Conservation (phyloP, 495 filamentous ascomycete species). For the Talaromyces borbonicus region DNA sequence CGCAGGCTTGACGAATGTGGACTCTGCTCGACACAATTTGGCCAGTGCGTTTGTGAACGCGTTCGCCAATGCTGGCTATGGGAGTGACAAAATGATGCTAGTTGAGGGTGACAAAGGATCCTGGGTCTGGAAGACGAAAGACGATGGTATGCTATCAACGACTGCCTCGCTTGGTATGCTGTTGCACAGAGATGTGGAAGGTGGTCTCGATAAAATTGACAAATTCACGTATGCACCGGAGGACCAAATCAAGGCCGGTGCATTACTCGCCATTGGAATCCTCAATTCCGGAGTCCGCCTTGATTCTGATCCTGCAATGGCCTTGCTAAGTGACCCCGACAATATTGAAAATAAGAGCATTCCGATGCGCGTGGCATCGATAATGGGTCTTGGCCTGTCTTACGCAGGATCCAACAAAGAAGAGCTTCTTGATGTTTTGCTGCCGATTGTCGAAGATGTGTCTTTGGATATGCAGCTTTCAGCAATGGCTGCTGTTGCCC, state of each 20-base stretch:
- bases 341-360: conserved; percentile 68
- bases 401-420: conserved; percentile 90
- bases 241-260: conserved; percentile 80
- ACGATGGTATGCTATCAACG: conserved; percentile 93
- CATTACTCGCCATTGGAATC: conserved; percentile 82
- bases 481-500: conserved; percentile 87
- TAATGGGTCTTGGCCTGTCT: conserved; percentile 92
- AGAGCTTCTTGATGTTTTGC: conserved; percentile 65
- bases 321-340: conserved; percentile 67
- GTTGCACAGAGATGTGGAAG: conserved; percentile 82
- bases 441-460: conserved; percentile 78
- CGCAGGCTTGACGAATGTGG: conserved; percentile 83
- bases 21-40: conserved; percentile 91
- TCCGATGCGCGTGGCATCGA: conserved; percentile 64
- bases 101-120: conserved; percentile 65
- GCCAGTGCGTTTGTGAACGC: conserved; percentile 94
- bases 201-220: conserved; percentile 82
- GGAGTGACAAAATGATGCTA: conserved; percentile 95
- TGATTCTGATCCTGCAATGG: conserved; percentile 80
- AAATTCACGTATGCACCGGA: conserved; percentile 80
- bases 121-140: conserved; percentile 99
- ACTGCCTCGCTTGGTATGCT: conserved; percentile 87
- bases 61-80: conserved; percentile 93
- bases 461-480: conserved; percentile 86
- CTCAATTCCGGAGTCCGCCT: conserved; percentile 83